Evolutionary conservation across 495 filamentous ascomycete genomes (phyloP).

Genomic region (Cercophora scortea): DNA sequence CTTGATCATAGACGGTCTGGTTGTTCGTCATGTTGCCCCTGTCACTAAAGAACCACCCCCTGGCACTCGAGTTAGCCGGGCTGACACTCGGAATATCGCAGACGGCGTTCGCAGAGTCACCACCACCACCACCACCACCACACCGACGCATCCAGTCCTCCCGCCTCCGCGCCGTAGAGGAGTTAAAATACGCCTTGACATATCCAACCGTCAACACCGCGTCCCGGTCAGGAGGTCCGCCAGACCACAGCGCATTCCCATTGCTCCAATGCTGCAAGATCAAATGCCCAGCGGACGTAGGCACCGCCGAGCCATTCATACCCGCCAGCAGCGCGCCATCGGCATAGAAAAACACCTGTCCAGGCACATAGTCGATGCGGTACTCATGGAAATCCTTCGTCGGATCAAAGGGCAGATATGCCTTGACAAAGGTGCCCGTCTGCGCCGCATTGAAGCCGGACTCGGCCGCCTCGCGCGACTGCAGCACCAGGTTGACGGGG

Average conservation of each 20-base stretch:
- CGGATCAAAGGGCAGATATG: conserved; percentile 55
- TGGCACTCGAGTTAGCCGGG: conserved; percentile 28
- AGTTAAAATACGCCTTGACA: conserved; percentile 74
- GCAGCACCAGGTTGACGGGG: conserved; percentile 65
- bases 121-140: conserved; percentile 19
- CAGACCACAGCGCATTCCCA: conserved; percentile 59
- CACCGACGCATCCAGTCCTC: conserved; percentile 42
- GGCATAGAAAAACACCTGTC: conserved; percentile 54
- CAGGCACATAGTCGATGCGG: conserved; percentile 64
- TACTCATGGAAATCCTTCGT: conserved; percentile 60
- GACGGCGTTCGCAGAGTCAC: conserved; percentile 33
- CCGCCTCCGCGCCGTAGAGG: conserved; percentile 36
- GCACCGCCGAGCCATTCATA: conserved; percentile 49
- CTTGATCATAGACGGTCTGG: conserved; percentile 38
- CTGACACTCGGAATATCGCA: conserved; percentile 54
- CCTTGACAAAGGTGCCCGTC: conserved; percentile 45
- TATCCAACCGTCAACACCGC: conserved; percentile 54
- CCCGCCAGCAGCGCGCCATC: conserved; percentile 47
- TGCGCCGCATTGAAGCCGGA: conserved; percentile 49
- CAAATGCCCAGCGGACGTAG: conserved; percentile 51
- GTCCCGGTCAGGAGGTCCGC: conserved; percentile 55
- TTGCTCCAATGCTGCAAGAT: conserved; percentile 74
- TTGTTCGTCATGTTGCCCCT: conserved; percentile 47
- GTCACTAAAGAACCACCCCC: conserved; percentile 53
- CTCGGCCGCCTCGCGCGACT: conserved; percentile 47